Base-by-base conservation (phyloP, 441 rosid genomes). In the Eruca vesicaria region DNA sequence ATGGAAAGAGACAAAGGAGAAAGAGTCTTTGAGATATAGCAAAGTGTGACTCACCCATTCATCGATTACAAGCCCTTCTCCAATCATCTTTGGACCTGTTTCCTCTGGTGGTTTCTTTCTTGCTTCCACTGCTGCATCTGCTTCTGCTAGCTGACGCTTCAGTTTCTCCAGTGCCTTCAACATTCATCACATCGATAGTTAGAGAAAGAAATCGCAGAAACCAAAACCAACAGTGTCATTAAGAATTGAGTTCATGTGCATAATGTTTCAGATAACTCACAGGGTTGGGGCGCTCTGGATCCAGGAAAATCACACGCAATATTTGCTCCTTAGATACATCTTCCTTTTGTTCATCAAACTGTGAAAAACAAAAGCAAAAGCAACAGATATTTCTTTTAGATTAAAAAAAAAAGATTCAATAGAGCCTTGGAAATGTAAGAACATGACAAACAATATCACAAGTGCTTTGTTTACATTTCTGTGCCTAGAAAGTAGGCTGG, bases 61-160 rank as follows among this genome's bases (percentile, higher is more conserved):
- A 77, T 90, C 95, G 48, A 90, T 86, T 28, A 90, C 95, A 18
- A 90, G 95, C 28, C 95, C 95, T 83, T 90, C 95, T 50, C 92
- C 95, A 0, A 90, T 81, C 68, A 90, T 75, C 82, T 66, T 82
- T 9, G 95, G 88, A 41, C 90, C 90, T 63, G 79, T 61, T 71
- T 79, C 84, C 41, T 74, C 83, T 50, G 79, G 80, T 11, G 83
- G 83, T 29, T 79, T 84, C 72, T 81, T 84, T 5, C 80, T 62
- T 23, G 78, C 82, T 29, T 84, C 84, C 26, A 81, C 71, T 12
- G 79, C 84, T 58, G 82, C 80, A 70, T 81, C 84, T 0, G 83
- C 84, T 28, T 84, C 86, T 6, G 83, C 84, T 70, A 81, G 66
- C 65, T 79, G 84, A 19, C 82, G 83, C 28, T 81, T 84, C 74